Conservation (phyloP, 495 filamentous ascomycete species). For the Pyronema omphalodes region DNA sequence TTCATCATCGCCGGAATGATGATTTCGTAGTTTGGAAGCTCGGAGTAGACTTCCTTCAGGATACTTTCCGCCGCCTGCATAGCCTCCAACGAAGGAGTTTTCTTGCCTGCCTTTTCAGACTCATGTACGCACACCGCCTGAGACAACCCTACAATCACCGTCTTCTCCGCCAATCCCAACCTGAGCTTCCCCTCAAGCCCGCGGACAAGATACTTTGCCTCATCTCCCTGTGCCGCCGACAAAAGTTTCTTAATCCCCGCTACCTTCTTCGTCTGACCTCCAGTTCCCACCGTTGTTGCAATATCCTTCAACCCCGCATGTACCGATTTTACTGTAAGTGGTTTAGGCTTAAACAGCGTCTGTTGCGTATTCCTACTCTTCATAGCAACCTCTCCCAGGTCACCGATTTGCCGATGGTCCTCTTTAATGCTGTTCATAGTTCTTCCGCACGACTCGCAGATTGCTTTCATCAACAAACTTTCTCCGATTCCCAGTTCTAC, state of each 20-base stretch:
- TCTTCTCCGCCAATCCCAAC: slow-evolving; percentile 81
- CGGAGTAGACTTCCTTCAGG: slow-evolving; percentile 82
- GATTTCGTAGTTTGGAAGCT: slow-evolving; percentile 86
- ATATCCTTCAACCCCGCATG: slow-evolving; percentile 78
- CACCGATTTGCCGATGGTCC: slow-evolving; percentile 90
- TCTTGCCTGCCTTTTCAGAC: slow-evolving; percentile 42
- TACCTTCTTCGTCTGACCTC: slow-evolving; percentile 76
- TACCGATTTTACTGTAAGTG: slow-evolving; percentile 69
- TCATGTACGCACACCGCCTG: slow-evolving; percentile 79
- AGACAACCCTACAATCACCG: slow-evolving; percentile 69
- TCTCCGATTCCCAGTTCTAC: slow-evolving; percentile 95
- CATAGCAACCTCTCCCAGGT: slow-evolving; percentile 82
- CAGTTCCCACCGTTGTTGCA: slow-evolving; percentile 69
- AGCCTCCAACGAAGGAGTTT: slow-evolving; percentile 47
- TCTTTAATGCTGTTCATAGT: slow-evolving; percentile 72
- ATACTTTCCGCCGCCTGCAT: slow-evolving; percentile 65
- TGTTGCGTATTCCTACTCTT: slow-evolving; percentile 86
- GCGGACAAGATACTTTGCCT: slow-evolving; percentile 82
- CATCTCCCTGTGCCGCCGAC: slow-evolving; percentile 81
- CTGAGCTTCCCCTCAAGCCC: slow-evolving; percentile 88
- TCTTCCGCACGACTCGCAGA: slow-evolving; percentile 82
- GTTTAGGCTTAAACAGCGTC: slow-evolving; percentile 94
- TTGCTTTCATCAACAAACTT: slow-evolving; percentile 94
- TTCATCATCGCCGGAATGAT: slow-evolving; percentile 79
- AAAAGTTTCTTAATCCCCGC: slow-evolving; percentile 88